These are phyloP conservation scores for Monosporascus cannonballus DNA, from an alignment of 2,329 filamentous ascomycete genomes.

Conservation along the genomic window DNA sequence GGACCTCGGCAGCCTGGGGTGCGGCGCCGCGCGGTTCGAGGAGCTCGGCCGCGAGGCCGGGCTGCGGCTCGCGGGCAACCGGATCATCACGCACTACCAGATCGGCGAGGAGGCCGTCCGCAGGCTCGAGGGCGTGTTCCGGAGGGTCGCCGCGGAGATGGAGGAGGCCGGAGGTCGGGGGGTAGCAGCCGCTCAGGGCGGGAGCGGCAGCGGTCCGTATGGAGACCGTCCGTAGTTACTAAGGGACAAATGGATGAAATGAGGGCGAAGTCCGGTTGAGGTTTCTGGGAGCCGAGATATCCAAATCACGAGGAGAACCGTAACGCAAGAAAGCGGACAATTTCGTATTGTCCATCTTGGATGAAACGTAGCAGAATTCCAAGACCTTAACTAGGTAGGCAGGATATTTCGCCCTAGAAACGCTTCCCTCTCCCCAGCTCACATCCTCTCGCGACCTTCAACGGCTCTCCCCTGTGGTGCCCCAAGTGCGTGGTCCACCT, in stretches of 20 bases:
- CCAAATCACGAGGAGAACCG: too few relatives aligned
- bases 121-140: slow-evolving; percentile 40
- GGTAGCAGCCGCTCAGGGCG: background rate
- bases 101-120: slow-evolving; percentile 53
- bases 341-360: too few relatives aligned
- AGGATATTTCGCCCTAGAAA: too few relatives aligned
- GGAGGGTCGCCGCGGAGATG: slow-evolving; percentile 23
- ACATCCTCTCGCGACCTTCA: too few relatives aligned
- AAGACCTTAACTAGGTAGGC: too few relatives aligned
- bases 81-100: slow-evolving; percentile 34
- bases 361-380: too few relatives aligned
- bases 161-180: slow-evolving; percentile 25
- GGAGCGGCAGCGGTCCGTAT: slow-evolving; percentile 12
- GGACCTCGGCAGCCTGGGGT: slow-evolving; percentile 33
- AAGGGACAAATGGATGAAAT: background rate
- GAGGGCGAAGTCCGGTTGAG: background rate
- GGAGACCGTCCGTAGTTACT: background rate
- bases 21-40: slow-evolving; percentile 14
- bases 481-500: background rate
- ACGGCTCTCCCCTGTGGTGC: too few relatives aligned
- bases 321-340: too few relatives aligned
- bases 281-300: background rate
- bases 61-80: slow-evolving; percentile 18
- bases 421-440: too few relatives aligned
- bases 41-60: slow-evolving; percentile 20